phyloP scores from a whole-genome alignment of 2,329 filamentous ascomycete species.

The Fusarium duplospermum region DNA sequence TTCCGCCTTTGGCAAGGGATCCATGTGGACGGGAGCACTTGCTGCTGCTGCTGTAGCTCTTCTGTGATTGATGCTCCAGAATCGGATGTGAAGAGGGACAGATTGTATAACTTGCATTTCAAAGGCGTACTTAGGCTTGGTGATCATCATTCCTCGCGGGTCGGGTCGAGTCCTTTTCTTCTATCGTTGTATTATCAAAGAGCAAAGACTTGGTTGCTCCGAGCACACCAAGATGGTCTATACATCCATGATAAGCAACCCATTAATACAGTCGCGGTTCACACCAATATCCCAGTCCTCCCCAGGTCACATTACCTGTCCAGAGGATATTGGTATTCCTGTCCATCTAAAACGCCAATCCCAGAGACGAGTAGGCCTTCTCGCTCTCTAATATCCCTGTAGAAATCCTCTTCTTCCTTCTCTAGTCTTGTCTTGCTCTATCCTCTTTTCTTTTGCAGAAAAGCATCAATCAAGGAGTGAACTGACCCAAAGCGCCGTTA shows the following conservation, averaged over 20 bases:
- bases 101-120: neutral
- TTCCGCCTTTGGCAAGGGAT: neutral
- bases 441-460: neutral
- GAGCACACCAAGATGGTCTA: neutral
- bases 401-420: neutral
- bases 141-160: neutral
- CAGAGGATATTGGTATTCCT: neutral
- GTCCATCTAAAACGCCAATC: conserved; percentile 2
- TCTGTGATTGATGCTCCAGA: neutral
- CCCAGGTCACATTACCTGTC: neutral
- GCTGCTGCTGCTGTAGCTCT: conserved; percentile 13
- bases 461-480: conserved; percentile 52
- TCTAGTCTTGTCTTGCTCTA: neutral
- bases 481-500: conserved; percentile 63
- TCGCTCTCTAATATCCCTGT: neutral
- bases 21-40: conserved; percentile 14
- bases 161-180: neutral
- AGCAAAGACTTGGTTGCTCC: neutral
- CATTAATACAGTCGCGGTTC: neutral
- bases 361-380: neutral
- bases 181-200: conserved; percentile 6
- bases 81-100: neutral
- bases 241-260: conserved; percentile 10
- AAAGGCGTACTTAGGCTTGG: neutral
- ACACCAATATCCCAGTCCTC: neutral